These are phyloP conservation scores for Yamadazyma philogaea DNA, from an alignment of 805 yeast species.

Conservation along the genomic window DNA sequence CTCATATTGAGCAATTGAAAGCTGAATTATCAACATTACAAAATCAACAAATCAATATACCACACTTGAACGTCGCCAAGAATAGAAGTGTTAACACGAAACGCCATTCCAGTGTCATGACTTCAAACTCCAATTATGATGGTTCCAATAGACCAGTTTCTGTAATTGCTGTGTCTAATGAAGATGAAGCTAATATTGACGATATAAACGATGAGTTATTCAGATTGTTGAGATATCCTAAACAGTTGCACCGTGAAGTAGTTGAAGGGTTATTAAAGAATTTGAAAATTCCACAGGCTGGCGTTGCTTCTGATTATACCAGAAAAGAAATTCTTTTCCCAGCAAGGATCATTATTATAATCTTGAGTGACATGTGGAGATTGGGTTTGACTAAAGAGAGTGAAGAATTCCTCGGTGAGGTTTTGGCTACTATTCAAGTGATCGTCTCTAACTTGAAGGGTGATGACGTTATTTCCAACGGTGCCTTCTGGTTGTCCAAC, in stretches of 20 bases:
- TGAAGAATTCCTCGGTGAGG: conserved; percentile 87
- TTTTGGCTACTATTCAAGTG: conserved; percentile 79
- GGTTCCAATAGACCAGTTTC: conserved; percentile 52
- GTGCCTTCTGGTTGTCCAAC: conserved; percentile 97
- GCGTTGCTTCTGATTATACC: conserved; percentile 77
- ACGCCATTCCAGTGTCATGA: conserved; percentile 33
- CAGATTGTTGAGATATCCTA: conserved; percentile 67
- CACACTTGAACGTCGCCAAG: conserved; percentile 24
- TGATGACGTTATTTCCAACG: conserved; percentile 83
- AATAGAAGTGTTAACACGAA: conserved; percentile 33
- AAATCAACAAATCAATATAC: conserved; percentile 24
- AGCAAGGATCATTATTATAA: conserved; percentile 87
- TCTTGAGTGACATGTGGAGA: conserved; percentile 97
- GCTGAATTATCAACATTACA: conserved; percentile 48
- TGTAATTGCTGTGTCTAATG: conserved; percentile 54
- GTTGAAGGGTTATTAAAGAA: conserved; percentile 84
- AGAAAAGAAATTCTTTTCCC: conserved; percentile 94
- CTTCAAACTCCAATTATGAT: conserved; percentile 6
- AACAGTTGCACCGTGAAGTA: conserved; percentile 73
- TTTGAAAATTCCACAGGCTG: conserved; percentile 79
- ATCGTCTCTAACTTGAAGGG: conserved; percentile 78
- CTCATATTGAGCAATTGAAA: conserved; percentile 55
- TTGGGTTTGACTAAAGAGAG: conserved; percentile 88
- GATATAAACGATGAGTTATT: conserved; percentile 75
- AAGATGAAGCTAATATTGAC: conserved; percentile 54